These are phyloP conservation scores for Pascua guehoae DNA, from an alignment of 1,284 basidiomycete species.

Conservation along the genomic window DNA sequence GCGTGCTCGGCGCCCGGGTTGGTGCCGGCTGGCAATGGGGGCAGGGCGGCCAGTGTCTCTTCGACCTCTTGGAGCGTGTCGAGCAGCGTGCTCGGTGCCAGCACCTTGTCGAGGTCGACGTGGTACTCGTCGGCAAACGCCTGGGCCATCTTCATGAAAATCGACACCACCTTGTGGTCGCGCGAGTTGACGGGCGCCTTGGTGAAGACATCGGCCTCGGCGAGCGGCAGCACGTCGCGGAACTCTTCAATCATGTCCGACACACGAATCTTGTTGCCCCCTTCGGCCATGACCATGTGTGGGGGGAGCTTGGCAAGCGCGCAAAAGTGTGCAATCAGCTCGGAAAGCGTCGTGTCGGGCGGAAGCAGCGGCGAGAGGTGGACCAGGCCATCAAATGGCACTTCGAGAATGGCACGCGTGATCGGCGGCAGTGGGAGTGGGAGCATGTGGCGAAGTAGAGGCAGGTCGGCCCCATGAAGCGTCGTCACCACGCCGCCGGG, in stretches of 20 bases:
- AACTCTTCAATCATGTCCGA: constrained; percentile 54
- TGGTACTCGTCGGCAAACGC: constrained; percentile 46
- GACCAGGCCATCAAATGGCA: constrained; percentile 38
- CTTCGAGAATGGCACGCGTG: constrained; percentile 50
- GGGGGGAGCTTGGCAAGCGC: constrained; percentile 54
- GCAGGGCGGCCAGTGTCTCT: constrained; percentile 35
- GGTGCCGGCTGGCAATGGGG: constrained; percentile 24
- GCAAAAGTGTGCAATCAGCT: constrained; percentile 34
- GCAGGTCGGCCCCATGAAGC: constrained; percentile 63
- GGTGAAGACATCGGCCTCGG: constrained; percentile 55
- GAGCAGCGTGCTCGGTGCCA: constrained; percentile 51
- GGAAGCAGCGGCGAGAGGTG: constrained; percentile 51
- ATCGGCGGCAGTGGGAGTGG: constrained; percentile 52
- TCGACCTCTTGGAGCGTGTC: constrained; percentile 54
- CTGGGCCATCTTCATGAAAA: constrained; percentile 46
- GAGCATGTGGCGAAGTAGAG: constrained; percentile 56
- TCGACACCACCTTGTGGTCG: constrained; percentile 47
- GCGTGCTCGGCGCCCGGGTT: constrained; percentile 13
- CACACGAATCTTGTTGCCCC: constrained; percentile 43
- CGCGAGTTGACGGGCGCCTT: constrained; percentile 52
- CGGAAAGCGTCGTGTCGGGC: constrained; percentile 32
- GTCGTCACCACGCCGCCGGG: constrained; percentile 71
- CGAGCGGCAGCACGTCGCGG: constrained; percentile 51
- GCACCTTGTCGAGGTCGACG: constrained; percentile 47
- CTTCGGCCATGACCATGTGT: constrained; percentile 52